phyloP scores from a whole-genome alignment of 1,139 yeast genomes.

The Sugiyamaella xylanicola region DNA sequence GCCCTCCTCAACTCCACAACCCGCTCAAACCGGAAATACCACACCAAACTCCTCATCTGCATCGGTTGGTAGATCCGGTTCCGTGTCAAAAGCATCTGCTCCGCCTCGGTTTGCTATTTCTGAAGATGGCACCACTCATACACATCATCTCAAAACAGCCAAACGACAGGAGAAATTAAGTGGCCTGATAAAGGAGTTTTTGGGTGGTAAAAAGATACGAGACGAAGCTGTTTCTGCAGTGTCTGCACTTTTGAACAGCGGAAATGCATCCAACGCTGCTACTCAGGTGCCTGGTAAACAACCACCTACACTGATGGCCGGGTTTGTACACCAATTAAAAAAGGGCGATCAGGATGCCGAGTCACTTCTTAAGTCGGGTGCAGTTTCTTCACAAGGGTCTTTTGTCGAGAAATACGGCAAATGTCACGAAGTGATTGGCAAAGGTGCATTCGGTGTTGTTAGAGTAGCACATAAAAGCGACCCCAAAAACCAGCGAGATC shows the following conservation, averaged over 20 bases:
- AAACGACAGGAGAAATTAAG: conserved; percentile 82
- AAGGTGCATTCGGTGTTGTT: conserved; percentile 84
- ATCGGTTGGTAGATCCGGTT: conserved; percentile 10
- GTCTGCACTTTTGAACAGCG: conserved; percentile 19
- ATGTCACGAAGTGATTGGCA: conserved; percentile 78
- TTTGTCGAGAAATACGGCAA: conserved; percentile 73
- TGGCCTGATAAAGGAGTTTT: conserved; percentile 75
- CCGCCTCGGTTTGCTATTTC: conserved; percentile 25
- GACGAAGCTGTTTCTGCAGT: conserved; percentile 32
- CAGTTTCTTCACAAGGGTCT: conserved; percentile 40
- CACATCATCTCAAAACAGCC: conserved; percentile 69
- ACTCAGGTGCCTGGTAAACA: conserved; percentile 20
- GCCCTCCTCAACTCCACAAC: conserved; percentile 13
- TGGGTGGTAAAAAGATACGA: conserved; percentile 48
- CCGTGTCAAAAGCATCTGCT: conserved; percentile 12
- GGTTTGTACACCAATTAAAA: conserved; percentile 31
- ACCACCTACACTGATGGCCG: conserved; percentile 35
- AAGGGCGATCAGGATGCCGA: conserved; percentile 29
- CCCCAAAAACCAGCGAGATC: conserved; percentile 47
- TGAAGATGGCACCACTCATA: conserved; percentile 49
- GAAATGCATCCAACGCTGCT: conserved; percentile 22
- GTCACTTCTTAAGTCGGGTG: conserved; percentile 22
- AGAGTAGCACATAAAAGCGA: conserved; percentile 64
- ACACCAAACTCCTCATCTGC: conserved; percentile 18
- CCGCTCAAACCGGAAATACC: conserved; percentile 8